Base-by-base conservation (phyloP, 1,284 basidiomycete species). In the Chalciporus piperatoides region DNA sequence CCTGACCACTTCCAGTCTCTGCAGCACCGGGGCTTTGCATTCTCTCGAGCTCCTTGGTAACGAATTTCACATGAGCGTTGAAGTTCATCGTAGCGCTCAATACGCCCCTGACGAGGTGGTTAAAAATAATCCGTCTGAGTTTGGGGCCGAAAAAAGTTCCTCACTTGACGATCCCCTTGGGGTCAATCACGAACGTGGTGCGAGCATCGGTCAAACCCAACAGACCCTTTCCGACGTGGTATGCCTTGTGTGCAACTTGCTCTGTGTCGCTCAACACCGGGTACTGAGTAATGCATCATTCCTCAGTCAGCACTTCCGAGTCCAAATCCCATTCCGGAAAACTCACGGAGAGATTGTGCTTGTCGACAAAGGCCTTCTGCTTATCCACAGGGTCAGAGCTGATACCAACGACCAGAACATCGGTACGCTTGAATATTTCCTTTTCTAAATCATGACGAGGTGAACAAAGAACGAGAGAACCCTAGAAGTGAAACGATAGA, bases 171-270 rank as follows among this genome's bases (percentile, higher is more conserved):
- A 80, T 69, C 3, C 90, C 88, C 47, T 84, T 75, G 46, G 69
- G 73, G 63, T 90, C 86, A 49, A 92, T 81, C 58, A 90, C 74
- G 63, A 90, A 85, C 0, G 89, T 92, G 21, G 81, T 76, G 19
- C 89, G 77, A 4, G 84, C 82, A 54, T 79, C 74, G 0, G 71
- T 69, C 24, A 90, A 58, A 11, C 90, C 89, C 24, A 90, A 64
- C 51, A 90, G 60, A 2, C 80, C 79, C 59, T 78, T 83, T 7
- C 78, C 79, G 25, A 90, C 76, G 7, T 74, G 67, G 60, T 86
- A 92, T 2, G 77, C 73, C 59, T 81, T 81, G 52, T 82, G 74
- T 10, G 77, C 82, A 49, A 76, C 72, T 25, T 82, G 82, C 15
- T 81, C 74, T 15, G 68, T 61, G 58, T 92, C 90, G 56, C 84